Conservation (phyloP, 768 basidiomycete genomes). For the Rhodotorula paludigena region DNA sequence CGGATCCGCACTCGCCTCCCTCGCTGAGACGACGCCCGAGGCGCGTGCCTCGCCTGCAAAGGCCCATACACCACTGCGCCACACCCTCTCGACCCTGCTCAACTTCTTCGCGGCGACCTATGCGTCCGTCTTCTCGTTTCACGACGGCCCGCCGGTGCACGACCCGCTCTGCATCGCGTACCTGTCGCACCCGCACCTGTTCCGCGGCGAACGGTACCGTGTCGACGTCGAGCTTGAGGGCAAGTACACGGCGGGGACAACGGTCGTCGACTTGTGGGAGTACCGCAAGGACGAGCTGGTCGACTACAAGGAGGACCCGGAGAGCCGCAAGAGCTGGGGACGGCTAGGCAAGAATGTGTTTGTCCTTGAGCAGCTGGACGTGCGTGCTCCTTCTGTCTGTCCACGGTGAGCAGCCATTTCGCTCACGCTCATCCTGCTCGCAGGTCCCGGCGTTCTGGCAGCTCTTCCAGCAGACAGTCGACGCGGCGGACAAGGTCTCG, state of each 20-base stretch:
- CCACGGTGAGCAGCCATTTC: background rate
- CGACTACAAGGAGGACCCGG: slow-evolving; percentile 41
- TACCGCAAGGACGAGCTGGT: slow-evolving; percentile 57
- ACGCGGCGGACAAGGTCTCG: slow-evolving; percentile 38
- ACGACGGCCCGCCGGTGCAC: slow-evolving; percentile 79
- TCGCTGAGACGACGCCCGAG: slow-evolving; percentile 34
- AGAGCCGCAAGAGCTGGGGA: slow-evolving; percentile 56
- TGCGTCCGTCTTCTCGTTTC: slow-evolving; percentile 62
- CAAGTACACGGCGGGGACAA: slow-evolving; percentile 65
- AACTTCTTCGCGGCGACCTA: slow-evolving; percentile 61
- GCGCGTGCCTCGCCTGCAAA: slow-evolving; percentile 26
- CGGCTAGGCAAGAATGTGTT: slow-evolving; percentile 67
- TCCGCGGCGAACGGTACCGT: slow-evolving; percentile 60
- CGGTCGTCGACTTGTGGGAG: slow-evolving; percentile 71
- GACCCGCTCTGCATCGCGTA: slow-evolving; percentile 79
- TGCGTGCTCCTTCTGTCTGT: slow-evolving; percentile 48
- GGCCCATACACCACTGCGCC: slow-evolving; percentile 56
- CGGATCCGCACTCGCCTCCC: slow-evolving; percentile 8
- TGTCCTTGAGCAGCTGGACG: slow-evolving; percentile 65
- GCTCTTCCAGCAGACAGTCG: slow-evolving; percentile 57
- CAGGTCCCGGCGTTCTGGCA: slow-evolving; percentile 40
- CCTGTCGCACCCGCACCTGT: slow-evolving; percentile 63
- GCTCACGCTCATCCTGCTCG: too few species aligned
- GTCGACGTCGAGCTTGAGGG: slow-evolving; percentile 78
- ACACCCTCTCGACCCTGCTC: slow-evolving; percentile 69